phyloP scores from a whole-genome alignment of 805 yeast species.

The Ogataea methylovora region DNA sequence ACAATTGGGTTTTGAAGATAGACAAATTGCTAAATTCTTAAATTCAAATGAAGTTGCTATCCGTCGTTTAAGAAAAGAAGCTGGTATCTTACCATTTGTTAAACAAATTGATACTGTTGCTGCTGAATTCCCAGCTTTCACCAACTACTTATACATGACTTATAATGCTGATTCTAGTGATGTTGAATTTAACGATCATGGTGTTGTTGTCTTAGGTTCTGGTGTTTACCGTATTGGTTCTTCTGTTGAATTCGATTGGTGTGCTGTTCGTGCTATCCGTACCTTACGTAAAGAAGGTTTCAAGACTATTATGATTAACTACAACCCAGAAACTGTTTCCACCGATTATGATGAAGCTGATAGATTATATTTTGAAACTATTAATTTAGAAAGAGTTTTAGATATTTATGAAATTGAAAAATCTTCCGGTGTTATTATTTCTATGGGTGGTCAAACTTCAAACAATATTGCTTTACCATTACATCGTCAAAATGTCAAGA shows the following conservation, averaged over 20 bases:
- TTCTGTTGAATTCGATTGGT: conserved; percentile 98
- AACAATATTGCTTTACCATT: conserved; percentile 91
- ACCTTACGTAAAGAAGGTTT: conserved; percentile 79
- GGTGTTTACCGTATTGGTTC: conserved; percentile 99
- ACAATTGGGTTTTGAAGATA: conserved; percentile 94
- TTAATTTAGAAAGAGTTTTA: conserved; percentile 86
- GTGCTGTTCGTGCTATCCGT: conserved; percentile 96
- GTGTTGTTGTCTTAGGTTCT: conserved; percentile 93
- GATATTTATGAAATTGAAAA: conserved; percentile 92
- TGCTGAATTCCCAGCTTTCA: conserved; percentile 95
- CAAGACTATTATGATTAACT: conserved; percentile 94
- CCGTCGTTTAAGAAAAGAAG: conserved; percentile 80
- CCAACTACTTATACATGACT: conserved; percentile 91
- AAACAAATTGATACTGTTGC: conserved; percentile 98
- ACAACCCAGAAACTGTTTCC: conserved; percentile 98
- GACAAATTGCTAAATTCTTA: conserved; percentile 87
- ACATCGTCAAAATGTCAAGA: conserved; percentile 91
- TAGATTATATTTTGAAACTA: conserved; percentile 91
- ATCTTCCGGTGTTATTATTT: conserved; percentile 85
- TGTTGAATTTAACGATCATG: conserved; percentile 82
- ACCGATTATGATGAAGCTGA: conserved; percentile 98
- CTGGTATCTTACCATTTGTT: conserved; percentile 83
- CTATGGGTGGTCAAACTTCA: conserved; percentile 99
- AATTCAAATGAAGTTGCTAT: conserved; percentile 89
- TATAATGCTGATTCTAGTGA: conserved; percentile 89